Percentiles rank a stretch among this genome's conserved stretches.
Evolutionary conservation across 805 yeast genomes (phyloP).

Genomic region (Yamadazyma laniorum): DNA sequence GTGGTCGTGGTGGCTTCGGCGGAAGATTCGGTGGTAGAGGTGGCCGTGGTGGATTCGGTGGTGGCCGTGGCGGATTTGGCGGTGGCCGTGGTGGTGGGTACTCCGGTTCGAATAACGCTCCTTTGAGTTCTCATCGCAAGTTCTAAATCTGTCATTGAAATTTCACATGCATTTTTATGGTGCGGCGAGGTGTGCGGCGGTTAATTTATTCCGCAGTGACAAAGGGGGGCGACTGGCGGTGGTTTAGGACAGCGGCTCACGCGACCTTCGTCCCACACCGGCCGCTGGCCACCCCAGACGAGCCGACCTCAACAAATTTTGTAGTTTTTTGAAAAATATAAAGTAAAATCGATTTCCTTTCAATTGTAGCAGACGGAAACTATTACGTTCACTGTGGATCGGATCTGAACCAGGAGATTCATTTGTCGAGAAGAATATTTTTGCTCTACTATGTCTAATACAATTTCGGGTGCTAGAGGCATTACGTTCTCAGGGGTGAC

Average conservation of each 20-base stretch:
- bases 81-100: slow-evolving; percentile 27
- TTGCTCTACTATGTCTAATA: slow-evolving; percentile 14
- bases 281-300: no score
- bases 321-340: not conserved
- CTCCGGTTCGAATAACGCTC: slow-evolving; percentile 49
- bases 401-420: no score
- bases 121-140: slow-evolving; percentile 45
- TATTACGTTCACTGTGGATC: not conserved
- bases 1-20: slow-evolving; percentile 58
- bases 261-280: not conserved
- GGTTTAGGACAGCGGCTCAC: not conserved
- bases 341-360: not conserved
- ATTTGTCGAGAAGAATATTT: no score
- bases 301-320: slow-evolving; percentile 1
- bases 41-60: slow-evolving; percentile 48
- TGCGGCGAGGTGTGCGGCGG: not conserved
- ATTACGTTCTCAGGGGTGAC: slow-evolving; percentile 45
- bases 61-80: slow-evolving; percentile 43
- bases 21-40: slow-evolving; percentile 53
- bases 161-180: slow-evolving; percentile 3
- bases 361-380: not conserved
- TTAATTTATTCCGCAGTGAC: no score
- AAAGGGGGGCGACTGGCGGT: no score
- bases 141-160: slow-evolving; percentile 19
- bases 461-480: slow-evolving; percentile 35